A percentile compares a stretch with the other conserved stretches of the same genome.
Evolutionary conservation across 139 green algal genomes (phyloP).

Genomic region (Chlamydomonas sp.): DNA sequence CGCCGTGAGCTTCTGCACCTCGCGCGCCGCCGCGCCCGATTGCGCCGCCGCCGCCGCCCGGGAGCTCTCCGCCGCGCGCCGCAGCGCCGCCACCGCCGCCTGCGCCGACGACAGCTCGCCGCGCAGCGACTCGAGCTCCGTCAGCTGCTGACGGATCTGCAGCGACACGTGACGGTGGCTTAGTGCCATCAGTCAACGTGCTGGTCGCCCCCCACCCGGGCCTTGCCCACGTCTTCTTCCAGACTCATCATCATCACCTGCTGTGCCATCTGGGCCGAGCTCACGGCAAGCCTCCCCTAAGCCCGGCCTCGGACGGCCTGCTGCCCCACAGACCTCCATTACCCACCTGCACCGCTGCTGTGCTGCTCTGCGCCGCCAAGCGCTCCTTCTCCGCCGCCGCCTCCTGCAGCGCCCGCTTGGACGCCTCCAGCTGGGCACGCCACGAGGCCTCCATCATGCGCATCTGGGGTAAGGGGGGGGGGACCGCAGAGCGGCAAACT

Average conservation of each 20-base stretch:
- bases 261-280: too few relatives aligned
- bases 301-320: too few relatives aligned
- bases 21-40: neutral
- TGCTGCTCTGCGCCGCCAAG: neutral
- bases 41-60: conserved; percentile 15
- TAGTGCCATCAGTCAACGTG: neutral
- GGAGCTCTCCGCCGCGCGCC: conserved; percentile 25
- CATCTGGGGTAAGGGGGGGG: neutral
- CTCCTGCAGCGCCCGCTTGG: conserved; percentile 12
- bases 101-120: conserved; percentile 34
- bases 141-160: conserved; percentile 51
- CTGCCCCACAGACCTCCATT: too few relatives aligned
- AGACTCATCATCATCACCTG: neutral
- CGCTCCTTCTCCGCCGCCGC: conserved; percentile 28
- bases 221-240: neutral
- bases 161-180: neutral
- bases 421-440: conserved; percentile 29
- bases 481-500: neutral
- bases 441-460: conserved; percentile 36
- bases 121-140: conserved; percentile 48
- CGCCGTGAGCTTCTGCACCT: conserved; percentile 20
- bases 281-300: too few relatives aligned
- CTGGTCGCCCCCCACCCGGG: too few relatives aligned
- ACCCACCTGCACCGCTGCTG: conserved; percentile 27
- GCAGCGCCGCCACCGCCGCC: conserved; percentile 28